Base-by-base conservation (phyloP, 2,329 filamentous ascomycete genomes). In the Sarocladiaceae sp. region DNA sequence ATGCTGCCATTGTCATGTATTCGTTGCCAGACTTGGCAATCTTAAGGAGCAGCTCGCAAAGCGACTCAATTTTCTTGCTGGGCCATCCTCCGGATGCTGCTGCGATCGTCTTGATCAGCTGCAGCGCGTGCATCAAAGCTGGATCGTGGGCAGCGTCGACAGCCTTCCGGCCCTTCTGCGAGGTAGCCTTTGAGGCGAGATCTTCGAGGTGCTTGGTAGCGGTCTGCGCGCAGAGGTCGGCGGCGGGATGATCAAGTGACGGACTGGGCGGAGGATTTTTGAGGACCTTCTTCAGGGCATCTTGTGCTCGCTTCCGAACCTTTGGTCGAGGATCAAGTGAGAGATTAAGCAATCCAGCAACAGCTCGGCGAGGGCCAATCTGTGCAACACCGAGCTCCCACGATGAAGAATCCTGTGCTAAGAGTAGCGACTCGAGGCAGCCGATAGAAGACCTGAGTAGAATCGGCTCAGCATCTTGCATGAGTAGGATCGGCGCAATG, bases 151-250 rank as follows among this genome's bases (percentile, higher is more conserved):
- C 76, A 10, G 80, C 73, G 15, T 78, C 76, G 12, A 76, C 72
- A 65, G 84, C 84, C 65, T 87, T 86, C 58, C 71, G 68, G 55
- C 65, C 66, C 71, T 89, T 93, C 59, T 80, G 83, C 55, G 84
- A 80, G 57, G 76, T 68, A 13, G 70, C 71, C 55, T 86, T 86
- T 25, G 74, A 71, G 2, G 88, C 84, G 50, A 95, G 78, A 56
- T 92, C 86, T 59, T 84, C 82, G 56, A 97, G 74, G 66, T 86
- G 91, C 69, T 84, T 84, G 71, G 97, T 78, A 20, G 90, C 90
- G 23, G 88, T 92, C 69, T 96, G 90, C 17, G 94, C 94, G 71
- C 93, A 97, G 84, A 97, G 93, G 65, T 96, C 92, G 44, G 93
- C 88, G 23, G 91, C 94, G 1, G 94, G 94, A 65, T 99, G 94